Conservation (phyloP, 129 eudicot genomes). For the Artemisia tridentata region DNA sequence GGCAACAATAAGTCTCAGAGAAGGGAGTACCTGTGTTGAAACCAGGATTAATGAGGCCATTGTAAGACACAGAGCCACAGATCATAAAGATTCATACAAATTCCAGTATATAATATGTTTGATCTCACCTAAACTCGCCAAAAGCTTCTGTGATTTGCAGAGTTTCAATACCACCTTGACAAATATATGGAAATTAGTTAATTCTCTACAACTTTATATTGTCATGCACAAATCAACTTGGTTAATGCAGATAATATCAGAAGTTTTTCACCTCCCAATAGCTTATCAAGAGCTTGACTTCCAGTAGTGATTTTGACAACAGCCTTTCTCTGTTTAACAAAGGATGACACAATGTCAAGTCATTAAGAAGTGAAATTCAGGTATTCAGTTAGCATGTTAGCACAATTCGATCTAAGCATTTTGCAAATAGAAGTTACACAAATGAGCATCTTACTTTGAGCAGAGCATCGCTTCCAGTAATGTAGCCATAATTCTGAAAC, state of each 20-base stretch:
- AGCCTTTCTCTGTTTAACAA: constrained; percentile 68
- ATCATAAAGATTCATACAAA: constrained; percentile 23
- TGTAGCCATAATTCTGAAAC: constrained; percentile 86
- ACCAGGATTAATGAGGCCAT: constrained; percentile 35
- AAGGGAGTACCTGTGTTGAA: constrained; percentile 67
- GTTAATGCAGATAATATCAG: constrained; percentile 9
- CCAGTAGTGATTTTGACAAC: constrained; percentile 93
- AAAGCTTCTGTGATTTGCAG: constrained; percentile 89
- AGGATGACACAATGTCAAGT: constrained; percentile 19
- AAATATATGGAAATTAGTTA: constrained; percentile 16
- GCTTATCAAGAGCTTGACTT: constrained; percentile 96
- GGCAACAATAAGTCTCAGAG: constrained; percentile 2
- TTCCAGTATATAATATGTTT: constrained; percentile 1
- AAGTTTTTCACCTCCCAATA: constrained; percentile 70
- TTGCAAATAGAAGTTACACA: background rate
- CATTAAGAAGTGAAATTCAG: constrained; percentile 7
- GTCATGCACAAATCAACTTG: background rate
- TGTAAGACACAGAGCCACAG: constrained; percentile 8
- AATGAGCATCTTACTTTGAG: constrained; percentile 51
- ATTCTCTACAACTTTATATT: background rate
- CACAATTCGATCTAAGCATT: constrained; percentile 4
- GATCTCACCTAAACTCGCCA: constrained; percentile 86
- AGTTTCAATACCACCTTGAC: constrained; percentile 87
- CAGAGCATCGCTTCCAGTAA: constrained; percentile 95
- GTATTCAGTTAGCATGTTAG: background rate